Base-by-base conservation (phyloP, 129 eudicot species). In the Ambrosia artemisiifolia region DNA sequence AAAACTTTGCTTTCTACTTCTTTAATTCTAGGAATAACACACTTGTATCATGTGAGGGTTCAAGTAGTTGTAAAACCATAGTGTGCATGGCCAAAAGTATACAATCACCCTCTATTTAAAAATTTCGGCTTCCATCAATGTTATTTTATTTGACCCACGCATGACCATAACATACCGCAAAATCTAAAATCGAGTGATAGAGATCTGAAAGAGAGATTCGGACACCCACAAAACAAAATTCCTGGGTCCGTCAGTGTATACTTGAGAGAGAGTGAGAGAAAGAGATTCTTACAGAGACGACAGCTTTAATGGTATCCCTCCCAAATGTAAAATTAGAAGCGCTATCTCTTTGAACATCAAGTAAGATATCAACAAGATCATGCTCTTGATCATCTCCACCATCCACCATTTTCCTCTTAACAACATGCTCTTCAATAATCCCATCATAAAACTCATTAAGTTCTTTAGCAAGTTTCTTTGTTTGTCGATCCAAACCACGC, bases 351-450 rank as follows among this genome's bases (percentile, higher is more conserved):
- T 83, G 84, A 75, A 72, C 11, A 42, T 83, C 84, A 10, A 83
- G 84, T 66, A 80, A 61, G 70, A 76, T 64, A 65, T 80, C 84
- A 46, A 83, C 84, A 13, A 83, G 77, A 61, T 83, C 87, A 50
- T 79, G 68, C 5, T 46, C 55, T 67, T 67, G 49, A 16, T 44
- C 24, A 40, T 18, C 11, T 2, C 11, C 69, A 59, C 19, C 60
- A 48, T 14, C 46, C 14, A 19, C 70, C 47, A 7, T 5, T 2
- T 60, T 60, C 65, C 33, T 70, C 48, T 30, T 35, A 5, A 51
- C 11, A 9, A 53, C 24, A 55, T 84, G 88, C n/a, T 84, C 82
- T 72, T 72, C 69, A n/a, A 84, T 60, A 11, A 76, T 71, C 1
- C 54, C 69, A 71, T 84, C 80, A 44, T 80, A 11, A 32, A 79